phyloP scores from a whole-genome alignment of 2,329 filamentous ascomycete genomes.

The Rutstroemia sydowiana region DNA sequence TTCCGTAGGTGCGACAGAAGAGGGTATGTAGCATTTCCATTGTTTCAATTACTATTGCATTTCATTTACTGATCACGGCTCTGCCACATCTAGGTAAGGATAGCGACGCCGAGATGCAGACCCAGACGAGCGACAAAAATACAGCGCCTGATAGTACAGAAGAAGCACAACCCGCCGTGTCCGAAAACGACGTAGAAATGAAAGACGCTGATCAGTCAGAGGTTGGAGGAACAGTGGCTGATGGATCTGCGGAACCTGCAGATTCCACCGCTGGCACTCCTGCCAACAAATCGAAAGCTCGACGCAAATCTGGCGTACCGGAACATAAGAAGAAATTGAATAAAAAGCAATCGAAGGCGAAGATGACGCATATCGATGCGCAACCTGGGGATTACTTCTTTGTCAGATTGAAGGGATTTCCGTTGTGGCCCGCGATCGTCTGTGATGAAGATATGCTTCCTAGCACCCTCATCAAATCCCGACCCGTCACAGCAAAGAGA shows the following conservation, averaged over 20 bases:
- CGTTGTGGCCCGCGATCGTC: conserved; percentile 89
- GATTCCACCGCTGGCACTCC: conserved; percentile 32
- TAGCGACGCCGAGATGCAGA: conserved; percentile 4
- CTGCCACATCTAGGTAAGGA: conserved; percentile 18
- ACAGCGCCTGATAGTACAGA: conserved; percentile 10
- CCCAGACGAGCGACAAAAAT: conserved; percentile 20
- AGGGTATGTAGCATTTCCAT: conserved; percentile 17
- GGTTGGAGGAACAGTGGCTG: conserved; percentile 22
- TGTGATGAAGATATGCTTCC: conserved; percentile 94
- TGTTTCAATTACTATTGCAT: conserved; percentile 8
- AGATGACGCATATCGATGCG: conserved; percentile 66
- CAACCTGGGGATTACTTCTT: conserved; percentile 88
- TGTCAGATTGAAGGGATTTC: conserved; percentile 89
- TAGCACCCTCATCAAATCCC: conserved; percentile 62
- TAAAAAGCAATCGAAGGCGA: conserved; percentile 74
- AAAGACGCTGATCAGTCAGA: conserved; percentile 30
- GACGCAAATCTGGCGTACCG: conserved; percentile 68
- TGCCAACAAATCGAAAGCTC: conserved; percentile 42
- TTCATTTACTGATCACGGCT: conserved; percentile 17
- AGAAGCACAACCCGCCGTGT: conserved; percentile 16
- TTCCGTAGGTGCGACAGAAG: conserved; percentile 13
- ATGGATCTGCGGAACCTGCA: conserved; percentile 23
- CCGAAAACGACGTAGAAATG: conserved; percentile 28
- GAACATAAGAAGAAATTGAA: conserved; percentile 73
- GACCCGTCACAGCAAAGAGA: conserved; percentile 77